Percentiles rank a stretch among this genome's conserved stretches.
Evolutionary conservation across 495 filamentous ascomycete genomes (phyloP).

Genomic region (Daldinia caldariorum): DNA sequence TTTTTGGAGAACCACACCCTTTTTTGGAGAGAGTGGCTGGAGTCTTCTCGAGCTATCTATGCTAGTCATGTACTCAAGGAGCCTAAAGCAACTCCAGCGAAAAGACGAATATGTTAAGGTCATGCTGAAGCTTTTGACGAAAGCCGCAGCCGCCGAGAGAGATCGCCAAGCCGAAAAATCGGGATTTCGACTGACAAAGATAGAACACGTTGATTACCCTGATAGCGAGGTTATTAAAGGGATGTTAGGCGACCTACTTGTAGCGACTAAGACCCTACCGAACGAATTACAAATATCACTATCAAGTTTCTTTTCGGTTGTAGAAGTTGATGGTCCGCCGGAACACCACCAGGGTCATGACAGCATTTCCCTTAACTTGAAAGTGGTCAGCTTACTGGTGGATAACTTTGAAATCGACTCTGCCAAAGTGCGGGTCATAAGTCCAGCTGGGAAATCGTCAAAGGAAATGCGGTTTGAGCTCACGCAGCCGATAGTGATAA

Average conservation of each 20-base stretch:
- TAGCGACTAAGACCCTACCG: constrained; percentile 67
- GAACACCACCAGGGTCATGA: constrained; percentile 76
- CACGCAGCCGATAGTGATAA: constrained; percentile 55
- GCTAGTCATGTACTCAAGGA: constrained; percentile 85
- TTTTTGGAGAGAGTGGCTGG: constrained; percentile 86
- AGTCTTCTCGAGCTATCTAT: constrained; percentile 79
- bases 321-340: constrained; percentile 75
- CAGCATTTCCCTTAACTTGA: constrained; percentile 77
- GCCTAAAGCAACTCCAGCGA: constrained; percentile 77
- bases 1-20: constrained; percentile 82
- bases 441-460: constrained; percentile 54
- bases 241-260: constrained; percentile 72
- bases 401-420: constrained; percentile 74
- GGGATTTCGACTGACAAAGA: constrained; percentile 41
- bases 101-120: constrained; percentile 83
- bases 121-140: constrained; percentile 77
- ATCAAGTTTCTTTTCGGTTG: constrained; percentile 74
- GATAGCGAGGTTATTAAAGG: constrained; percentile 65
- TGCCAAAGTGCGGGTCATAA: constrained; percentile 72
- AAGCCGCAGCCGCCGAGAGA: constrained; percentile 69
- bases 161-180: constrained; percentile 57
- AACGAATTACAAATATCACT: constrained; percentile 74
- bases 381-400: constrained; percentile 75
- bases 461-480: constrained; percentile 74
- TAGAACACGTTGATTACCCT: constrained; percentile 57